A percentile compares a stretch with the other conserved stretches of the same genome.
Conservation (phyloP, 2,329 filamentous ascomycete species). For the Cladorrhinum sp. region DNA sequence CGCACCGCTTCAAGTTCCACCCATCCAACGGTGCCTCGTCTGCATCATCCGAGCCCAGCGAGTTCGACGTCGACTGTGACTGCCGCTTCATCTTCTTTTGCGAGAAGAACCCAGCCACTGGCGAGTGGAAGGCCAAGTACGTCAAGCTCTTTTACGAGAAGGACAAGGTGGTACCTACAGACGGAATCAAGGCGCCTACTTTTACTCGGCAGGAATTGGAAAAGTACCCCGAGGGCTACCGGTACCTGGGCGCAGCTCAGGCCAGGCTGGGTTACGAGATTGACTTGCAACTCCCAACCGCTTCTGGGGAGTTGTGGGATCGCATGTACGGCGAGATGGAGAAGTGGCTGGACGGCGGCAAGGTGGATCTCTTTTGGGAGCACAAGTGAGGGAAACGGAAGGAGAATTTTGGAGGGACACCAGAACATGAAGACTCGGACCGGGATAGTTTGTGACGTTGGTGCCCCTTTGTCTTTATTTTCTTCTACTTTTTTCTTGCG, state of each 20-base stretch:
- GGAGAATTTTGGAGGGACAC: not conserved
- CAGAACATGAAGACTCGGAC: not conserved
- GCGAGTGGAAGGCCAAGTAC: slow-evolving; percentile 41
- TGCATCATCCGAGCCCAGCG: slow-evolving; percentile 29
- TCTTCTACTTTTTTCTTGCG: too few relatives aligned
- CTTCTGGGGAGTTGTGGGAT: slow-evolving; percentile 34
- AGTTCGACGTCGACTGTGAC: slow-evolving; percentile 51
- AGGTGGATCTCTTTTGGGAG: slow-evolving; percentile 28
- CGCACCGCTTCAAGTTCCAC: slow-evolving; percentile 42
- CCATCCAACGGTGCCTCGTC: slow-evolving; percentile 5
- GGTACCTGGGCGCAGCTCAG: slow-evolving; percentile 47
- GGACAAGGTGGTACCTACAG: slow-evolving; percentile 47
- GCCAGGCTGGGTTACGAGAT: slow-evolving; percentile 44
- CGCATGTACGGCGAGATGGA: slow-evolving; percentile 44
- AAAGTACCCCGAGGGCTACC: slow-evolving; percentile 44
- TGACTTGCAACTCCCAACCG: slow-evolving; percentile 40
- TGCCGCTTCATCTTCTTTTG: slow-evolving; percentile 50
- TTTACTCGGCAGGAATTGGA: slow-evolving; percentile 39
- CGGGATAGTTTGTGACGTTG: not conserved
- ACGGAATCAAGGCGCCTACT: slow-evolving; percentile 38
- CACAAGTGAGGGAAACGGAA: not conserved
- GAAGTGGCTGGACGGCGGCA: slow-evolving; percentile 37
- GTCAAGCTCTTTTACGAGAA: slow-evolving; percentile 51
- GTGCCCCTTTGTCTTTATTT: not conserved
- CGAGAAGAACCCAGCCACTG: slow-evolving; percentile 29